Percentiles rank a stretch among this genome's conserved stretches.
Conservation (phyloP, 371 early-diverging fungal species). For the Mortierella polycephala region DNA sequence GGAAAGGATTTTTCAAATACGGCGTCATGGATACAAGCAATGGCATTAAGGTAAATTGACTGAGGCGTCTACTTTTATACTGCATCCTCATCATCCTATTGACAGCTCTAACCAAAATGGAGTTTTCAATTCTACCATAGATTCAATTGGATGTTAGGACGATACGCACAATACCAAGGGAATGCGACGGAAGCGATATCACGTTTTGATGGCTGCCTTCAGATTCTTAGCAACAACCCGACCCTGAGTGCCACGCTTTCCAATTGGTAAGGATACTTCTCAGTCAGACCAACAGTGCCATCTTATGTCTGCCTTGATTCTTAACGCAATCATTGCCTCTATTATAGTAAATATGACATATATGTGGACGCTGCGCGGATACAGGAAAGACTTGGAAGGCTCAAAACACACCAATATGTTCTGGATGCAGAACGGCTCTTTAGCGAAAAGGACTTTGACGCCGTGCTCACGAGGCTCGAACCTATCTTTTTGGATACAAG, state of each 20-base stretch:
- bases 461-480: constrained; percentile 59
- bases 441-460: constrained; percentile 56
- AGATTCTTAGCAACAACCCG: constrained; percentile 13
- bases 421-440: constrained; percentile 58
- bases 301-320: not conserved
- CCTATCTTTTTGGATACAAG: constrained; percentile 33
- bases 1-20: not conserved
- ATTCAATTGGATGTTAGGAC: constrained; percentile 54
- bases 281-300: not conserved
- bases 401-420: constrained; percentile 55
- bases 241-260: constrained; percentile 15
- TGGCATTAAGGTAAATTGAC: constrained; percentile 9
- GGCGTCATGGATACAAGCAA: constrained; percentile 11
- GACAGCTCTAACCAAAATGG: not conserved
- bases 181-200: constrained; percentile 57
- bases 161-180: constrained; percentile 60
- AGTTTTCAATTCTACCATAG: constrained; percentile 3
- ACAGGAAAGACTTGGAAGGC: constrained; percentile 51
- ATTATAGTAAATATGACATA: constrained; percentile 59
- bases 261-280: constrained; percentile 54
- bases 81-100: not conserved
- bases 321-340: not conserved
- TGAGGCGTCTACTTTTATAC: not conserved
- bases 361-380: constrained; percentile 36
- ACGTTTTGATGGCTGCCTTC: constrained; percentile 56